Base-by-base conservation (phyloP, 768 basidiomycete genomes). In the Leccinum boreale region DNA sequence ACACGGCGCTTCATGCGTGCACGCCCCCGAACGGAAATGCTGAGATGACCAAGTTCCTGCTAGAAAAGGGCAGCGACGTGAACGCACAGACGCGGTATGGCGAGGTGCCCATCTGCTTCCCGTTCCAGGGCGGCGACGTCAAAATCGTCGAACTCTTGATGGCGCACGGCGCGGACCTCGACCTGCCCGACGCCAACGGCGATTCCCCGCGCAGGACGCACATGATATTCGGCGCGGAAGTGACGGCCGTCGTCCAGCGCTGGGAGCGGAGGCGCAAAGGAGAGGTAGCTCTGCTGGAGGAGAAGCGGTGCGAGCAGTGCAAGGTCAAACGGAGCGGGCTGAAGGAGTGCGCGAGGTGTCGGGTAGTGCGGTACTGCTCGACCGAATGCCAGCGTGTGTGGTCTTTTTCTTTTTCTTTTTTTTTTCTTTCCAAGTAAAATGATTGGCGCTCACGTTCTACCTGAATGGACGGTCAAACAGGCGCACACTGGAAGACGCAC, bases 361-460 rank as follows among this genome's bases (percentile, higher is more conserved):
- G 73, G 15, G 65, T 79, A 1, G 74, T 72, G 5, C 68, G 78
- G 23, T 86, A 86, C 59, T 86, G 85, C 55, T 83, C 82, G 5
- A 61, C 69, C 1, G 78, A 77, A 31, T 85, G 85, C 59, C 85
- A 85, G 68, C 70, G 84, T 82, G 62, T 4, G 81, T 70, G 19
- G 17, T 49, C 31, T 21, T 35, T 23, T 15, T 33, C 3, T 2
- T 3, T 10, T 7, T 28, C 7, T 39, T 15, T 36, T 7, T 15
- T 17, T 15, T 39, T 9, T 42, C 9, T 28, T 9, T 31, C 4
- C 19, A 44, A 44, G 17, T n/a, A 42, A n/a, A 10, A n/a, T 44
- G 19, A 44, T 19, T 42, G 42, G n/a, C 10, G 35, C 51, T 19
- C 36, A 28, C 24, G 36, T n/a, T 8, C 42, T 44, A 19, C 42